Conservation (phyloP, 306 rosid species). For the Corylus americana region DNA sequence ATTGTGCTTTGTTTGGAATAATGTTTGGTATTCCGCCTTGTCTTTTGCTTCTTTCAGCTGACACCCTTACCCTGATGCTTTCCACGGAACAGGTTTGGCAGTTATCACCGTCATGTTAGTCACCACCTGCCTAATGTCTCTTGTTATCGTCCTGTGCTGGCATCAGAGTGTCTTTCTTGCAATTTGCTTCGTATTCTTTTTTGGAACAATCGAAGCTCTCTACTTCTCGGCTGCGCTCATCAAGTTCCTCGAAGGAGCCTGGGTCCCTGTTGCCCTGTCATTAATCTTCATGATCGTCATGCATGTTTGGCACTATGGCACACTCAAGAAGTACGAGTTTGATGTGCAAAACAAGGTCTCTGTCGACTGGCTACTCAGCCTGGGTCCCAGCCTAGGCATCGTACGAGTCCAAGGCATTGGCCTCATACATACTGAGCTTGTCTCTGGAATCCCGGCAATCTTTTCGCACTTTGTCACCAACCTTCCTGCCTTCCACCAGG, state of each 20-base stretch:
- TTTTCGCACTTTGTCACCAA: conserved; percentile 95
- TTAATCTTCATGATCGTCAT: conserved; percentile 49
- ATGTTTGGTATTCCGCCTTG: background rate
- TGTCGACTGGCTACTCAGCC: conserved; percentile 73
- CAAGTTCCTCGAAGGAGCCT: conserved; percentile 90
- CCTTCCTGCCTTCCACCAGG: conserved; percentile 93
- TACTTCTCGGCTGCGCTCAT: conserved; percentile 91
- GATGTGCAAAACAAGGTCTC: conserved; percentile 94
- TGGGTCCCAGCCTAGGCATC: conserved; percentile 81
- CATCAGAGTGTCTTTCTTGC: conserved; percentile 62
- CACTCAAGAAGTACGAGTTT: conserved; percentile 70
- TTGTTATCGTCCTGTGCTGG: conserved; percentile 89
- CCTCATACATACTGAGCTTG: conserved; percentile 78
- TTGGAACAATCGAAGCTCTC: conserved; percentile 81
- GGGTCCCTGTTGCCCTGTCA: conserved; percentile 79
- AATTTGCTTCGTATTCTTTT: conserved; percentile 59
- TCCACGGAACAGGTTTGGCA: conserved; percentile 74
- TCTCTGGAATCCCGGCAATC: conserved; percentile 85
- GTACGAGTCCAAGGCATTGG: conserved; percentile 88
- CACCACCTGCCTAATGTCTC: conserved; percentile 95
- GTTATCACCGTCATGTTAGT: conserved; percentile 97
- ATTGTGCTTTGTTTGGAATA: background rate
- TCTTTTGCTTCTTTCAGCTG: conserved; percentile 3
- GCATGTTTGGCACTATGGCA: conserved; percentile 93
- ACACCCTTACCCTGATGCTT: conserved; percentile 21